A percentile compares a stretch with the other conserved stretches of the same genome.
Evolutionary conservation across 2,329 filamentous ascomycete genomes (phyloP).

Genomic region (Pseudonectria foliicola): DNA sequence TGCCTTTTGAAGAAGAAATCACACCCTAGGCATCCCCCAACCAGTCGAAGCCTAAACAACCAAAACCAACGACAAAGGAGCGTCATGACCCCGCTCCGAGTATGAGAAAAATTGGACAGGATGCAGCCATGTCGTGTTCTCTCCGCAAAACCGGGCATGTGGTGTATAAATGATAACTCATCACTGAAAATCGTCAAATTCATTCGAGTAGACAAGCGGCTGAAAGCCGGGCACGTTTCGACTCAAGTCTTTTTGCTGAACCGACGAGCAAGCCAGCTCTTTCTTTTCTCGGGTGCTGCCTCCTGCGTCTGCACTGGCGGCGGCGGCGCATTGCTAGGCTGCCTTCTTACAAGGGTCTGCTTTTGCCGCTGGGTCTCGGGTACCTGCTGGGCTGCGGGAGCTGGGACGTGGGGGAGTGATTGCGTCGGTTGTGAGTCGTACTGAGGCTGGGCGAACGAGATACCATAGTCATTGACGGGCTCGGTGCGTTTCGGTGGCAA

Average conservation of each 20-base stretch:
- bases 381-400: conserved; percentile 14
- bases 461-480: conserved; percentile 58
- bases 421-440: conserved; percentile 21
- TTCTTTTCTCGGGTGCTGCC: conserved; percentile 59
- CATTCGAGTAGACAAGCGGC: background rate
- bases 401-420: conserved; percentile 18
- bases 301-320: conserved; percentile 22
- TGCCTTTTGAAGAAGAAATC: conserved; percentile 2
- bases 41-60: conserved; percentile 10
- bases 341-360: conserved; percentile 20
- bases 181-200: too few relatives aligned
- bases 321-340: conserved; percentile 20
- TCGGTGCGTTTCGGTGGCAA: conserved; percentile 48
- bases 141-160: too few relatives aligned
- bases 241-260: conserved; percentile 57
- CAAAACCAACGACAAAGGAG: conserved; percentile 5
- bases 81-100: too few relatives aligned
- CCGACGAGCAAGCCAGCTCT: conserved; percentile 80
- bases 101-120: too few relatives aligned
- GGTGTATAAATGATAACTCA: too few relatives aligned
- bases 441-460: conserved; percentile 41
- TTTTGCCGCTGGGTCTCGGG: conserved; percentile 23
- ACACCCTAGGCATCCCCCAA: conserved; percentile 3
- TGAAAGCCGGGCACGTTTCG: too few relatives aligned
- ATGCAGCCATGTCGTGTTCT: too few relatives aligned